These are phyloP conservation scores for Cutaneotrichosporon cutaneum DNA, from an alignment of 1,284 basidiomycete genomes.

Conservation along the genomic window DNA sequence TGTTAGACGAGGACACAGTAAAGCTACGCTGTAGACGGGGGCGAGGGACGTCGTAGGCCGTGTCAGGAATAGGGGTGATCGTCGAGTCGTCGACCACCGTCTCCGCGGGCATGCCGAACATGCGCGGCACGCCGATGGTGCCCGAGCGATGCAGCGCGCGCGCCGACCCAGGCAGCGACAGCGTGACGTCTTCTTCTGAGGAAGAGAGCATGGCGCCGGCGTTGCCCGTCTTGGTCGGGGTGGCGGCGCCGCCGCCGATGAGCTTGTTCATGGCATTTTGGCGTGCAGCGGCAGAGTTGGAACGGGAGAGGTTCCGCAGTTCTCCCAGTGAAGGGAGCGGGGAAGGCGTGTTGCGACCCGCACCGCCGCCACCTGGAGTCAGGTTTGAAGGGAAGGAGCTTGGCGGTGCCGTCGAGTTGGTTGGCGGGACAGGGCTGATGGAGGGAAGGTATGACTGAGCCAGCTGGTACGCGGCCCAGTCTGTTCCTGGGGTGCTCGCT, in stretches of 20 bases:
- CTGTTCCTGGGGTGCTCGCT: constrained; percentile 24
- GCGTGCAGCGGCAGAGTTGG: constrained; percentile 50
- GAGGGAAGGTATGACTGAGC: constrained; percentile 45
- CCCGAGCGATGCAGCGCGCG: constrained; percentile 37
- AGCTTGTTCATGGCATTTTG: constrained; percentile 51
- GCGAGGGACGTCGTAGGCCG: constrained; percentile 29
- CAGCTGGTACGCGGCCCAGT: constrained; percentile 45
- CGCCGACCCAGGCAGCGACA: constrained; percentile 21
- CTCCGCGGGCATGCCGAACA: constrained; percentile 25
- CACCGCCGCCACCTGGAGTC: constrained; percentile 6
- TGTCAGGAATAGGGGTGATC: constrained; percentile 19
- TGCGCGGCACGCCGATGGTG: constrained; percentile 37
- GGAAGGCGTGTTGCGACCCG: constrained; percentile 42
- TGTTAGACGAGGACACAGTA: constrained; percentile 48
- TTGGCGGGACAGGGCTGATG: constrained; percentile 31
- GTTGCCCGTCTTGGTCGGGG: constrained; percentile 18
- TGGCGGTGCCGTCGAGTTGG: constrained; percentile 15
- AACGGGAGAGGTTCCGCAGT: constrained; percentile 46
- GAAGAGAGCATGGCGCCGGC: constrained; percentile 14
- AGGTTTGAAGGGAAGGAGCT: constrained; percentile 22
- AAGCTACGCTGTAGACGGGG: constrained; percentile 50
- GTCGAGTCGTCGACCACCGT: constrained; percentile 11
- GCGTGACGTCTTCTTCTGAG: constrained; percentile 27
- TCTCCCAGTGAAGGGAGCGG: constrained; percentile 49
- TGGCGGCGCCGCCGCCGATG: constrained; percentile 42